phyloP scores from a whole-genome alignment of 2,329 filamentous ascomycete genomes.

The Trichoderma gracile region DNA sequence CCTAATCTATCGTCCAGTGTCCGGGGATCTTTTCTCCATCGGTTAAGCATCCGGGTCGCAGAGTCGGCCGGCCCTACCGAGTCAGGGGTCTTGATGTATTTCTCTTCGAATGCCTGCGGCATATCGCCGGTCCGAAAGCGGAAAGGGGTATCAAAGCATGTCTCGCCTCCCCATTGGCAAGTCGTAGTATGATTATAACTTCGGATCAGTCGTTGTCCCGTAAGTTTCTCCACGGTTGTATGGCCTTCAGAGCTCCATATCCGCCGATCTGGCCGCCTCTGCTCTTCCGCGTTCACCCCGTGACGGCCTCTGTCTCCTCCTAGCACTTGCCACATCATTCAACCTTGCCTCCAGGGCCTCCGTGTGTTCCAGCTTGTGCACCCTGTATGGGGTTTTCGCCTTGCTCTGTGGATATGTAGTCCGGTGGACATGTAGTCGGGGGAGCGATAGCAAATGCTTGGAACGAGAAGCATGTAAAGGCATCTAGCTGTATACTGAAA shows the following conservation, averaged over 20 bases:
- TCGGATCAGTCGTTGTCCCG: conserved; percentile 19
- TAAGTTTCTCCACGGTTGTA: neutral
- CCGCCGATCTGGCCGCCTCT: neutral
- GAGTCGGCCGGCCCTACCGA: neutral
- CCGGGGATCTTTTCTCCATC: neutral
- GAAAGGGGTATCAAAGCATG: conserved; percentile 21
- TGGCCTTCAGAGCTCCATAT: neutral
- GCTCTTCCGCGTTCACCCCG: neutral
- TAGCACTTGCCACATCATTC: neutral
- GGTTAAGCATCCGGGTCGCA: neutral
- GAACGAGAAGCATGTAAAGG: too few species aligned
- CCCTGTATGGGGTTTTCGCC: too few species aligned
- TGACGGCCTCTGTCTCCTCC: conserved; percentile 10
- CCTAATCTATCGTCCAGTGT: neutral
- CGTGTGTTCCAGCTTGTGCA: neutral
- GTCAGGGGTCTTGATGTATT: neutral
- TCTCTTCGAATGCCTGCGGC: conserved; percentile 1
- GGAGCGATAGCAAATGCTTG: too few species aligned
- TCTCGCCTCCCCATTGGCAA: conserved; percentile 1
- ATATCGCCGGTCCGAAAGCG: neutral
- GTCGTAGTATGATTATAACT: conserved; percentile 1
- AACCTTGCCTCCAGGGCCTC: conserved; percentile 28
- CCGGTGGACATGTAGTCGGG: too few species aligned
- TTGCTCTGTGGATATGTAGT: too few species aligned
- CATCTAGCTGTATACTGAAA: too few species aligned